Evolutionary conservation across 1,284 basidiomycete genomes (phyloP).

Genomic region (Tilletia horrida): DNA sequence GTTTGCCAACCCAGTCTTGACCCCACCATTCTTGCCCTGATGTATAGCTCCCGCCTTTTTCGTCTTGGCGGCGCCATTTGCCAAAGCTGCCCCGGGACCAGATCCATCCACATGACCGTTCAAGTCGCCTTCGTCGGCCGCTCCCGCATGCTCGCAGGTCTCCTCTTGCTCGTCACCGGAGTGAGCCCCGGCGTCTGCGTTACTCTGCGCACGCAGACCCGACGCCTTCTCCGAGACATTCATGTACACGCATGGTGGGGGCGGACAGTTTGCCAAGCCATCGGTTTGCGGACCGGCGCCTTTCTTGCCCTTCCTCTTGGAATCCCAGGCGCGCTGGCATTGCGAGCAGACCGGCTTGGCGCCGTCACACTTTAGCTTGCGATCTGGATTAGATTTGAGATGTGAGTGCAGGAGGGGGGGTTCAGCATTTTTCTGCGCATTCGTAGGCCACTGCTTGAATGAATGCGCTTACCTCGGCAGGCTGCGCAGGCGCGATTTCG

Average conservation of each 20-base stretch:
- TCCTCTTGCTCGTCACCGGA: background rate
- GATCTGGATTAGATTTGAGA: slow-evolving; percentile 19
- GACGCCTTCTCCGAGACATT: background rate
- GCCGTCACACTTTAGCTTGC: slow-evolving; percentile 47
- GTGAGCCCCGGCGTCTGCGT: background rate
- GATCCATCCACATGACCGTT: too few relatives aligned
- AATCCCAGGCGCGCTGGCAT: slow-evolving; percentile 42
- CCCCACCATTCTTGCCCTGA: too few relatives aligned
- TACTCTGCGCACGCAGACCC: background rate
- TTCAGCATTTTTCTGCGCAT: too few relatives aligned
- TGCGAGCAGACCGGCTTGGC: slow-evolving; percentile 43
- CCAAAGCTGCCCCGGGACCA: too few relatives aligned
- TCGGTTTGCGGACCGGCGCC: background rate
- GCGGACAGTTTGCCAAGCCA: background rate
- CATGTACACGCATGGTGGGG: slow-evolving; percentile 11
- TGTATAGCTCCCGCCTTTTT: too few relatives aligned
- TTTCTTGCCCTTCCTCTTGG: slow-evolving; percentile 36
- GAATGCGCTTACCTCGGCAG: slow-evolving; percentile 29
- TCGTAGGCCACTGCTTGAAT: too few relatives aligned
- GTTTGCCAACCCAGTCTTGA: too few relatives aligned
- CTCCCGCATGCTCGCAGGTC: background rate
- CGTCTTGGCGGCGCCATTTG: too few relatives aligned
- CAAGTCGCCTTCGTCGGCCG: too few relatives aligned
- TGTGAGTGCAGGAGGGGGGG: too few relatives aligned
- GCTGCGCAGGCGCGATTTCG: slow-evolving; percentile 44